Evolutionary conservation across 2,329 filamentous ascomycete species (phyloP).

Genomic region (Elsinoe ampelina): DNA sequence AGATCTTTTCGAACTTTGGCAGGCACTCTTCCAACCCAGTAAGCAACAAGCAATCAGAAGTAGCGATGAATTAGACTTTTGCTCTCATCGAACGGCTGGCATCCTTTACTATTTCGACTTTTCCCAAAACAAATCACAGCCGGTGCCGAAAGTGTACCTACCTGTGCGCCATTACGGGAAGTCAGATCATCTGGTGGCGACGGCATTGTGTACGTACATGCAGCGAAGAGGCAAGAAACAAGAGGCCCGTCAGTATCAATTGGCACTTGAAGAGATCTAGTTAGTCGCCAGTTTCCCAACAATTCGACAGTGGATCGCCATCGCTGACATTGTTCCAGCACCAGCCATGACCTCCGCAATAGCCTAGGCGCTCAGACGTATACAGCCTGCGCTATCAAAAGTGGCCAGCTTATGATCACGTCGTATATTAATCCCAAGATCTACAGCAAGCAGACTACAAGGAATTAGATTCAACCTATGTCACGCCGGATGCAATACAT

Average conservation of each 20-base stretch:
- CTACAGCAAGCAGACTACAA: not conserved
- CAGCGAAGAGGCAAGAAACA: not conserved
- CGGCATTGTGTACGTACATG: not conserved
- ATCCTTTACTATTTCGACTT: not conserved
- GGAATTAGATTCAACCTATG: not conserved
- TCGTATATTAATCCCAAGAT: not conserved
- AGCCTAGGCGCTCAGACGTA: not conserved
- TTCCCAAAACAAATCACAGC: not conserved
- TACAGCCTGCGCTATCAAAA: not conserved
- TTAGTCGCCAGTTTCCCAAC: not conserved
- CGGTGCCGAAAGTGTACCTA: not conserved
- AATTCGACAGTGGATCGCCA: not conserved
- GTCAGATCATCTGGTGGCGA: not conserved
- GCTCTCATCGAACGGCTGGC: not conserved
- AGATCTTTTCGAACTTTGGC: not conserved
- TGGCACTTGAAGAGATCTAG: not conserved
- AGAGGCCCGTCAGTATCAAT: not conserved
- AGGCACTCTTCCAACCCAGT: not conserved
- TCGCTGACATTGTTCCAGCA: not conserved
- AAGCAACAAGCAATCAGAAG: not conserved
- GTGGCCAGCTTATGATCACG: not conserved
- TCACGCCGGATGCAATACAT: not conserved
- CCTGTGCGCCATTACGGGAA: not conserved
- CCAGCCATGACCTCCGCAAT: not conserved
- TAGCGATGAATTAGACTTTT: not conserved